Evolutionary conservation across 345 rosid species (phyloP), one percentile per base, ranked within the genome.

Genomic region (Mangifera indica): DNA sequence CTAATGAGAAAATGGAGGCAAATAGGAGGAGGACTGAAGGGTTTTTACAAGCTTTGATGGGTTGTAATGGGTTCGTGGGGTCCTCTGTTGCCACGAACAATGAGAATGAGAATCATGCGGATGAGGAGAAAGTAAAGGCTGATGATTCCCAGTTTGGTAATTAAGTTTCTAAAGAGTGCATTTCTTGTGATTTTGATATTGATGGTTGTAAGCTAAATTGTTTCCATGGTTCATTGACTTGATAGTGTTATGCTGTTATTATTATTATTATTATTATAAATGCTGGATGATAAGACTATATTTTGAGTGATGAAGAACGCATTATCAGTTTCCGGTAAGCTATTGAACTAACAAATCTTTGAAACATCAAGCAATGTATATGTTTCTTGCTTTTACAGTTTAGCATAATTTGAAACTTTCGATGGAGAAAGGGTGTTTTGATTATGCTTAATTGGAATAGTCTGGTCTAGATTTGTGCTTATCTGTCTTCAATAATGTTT

Each of bases 1-100:
- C 92, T 4, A 94, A 92, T 81, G 88, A 84, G 86, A 94, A 94
- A 81, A 92, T 92, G 97, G 92, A 79, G 67, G 92, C 92, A 9
- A 92, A 94, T 74, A 73, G 85, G 82, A 89, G 78, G 77, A 81
- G 97, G 78, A 85, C 87, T 18, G 85, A 84, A 26, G 91, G 84
- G 68, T 87, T 94, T 69, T 67, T 87, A 20, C 21, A 54, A 10
- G 83, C 89, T 74, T 79, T 92, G 72, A 37, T 25, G 8, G 79
- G 67, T 29, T 1, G 62, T 63, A 77, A 70, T 37, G 85, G 80
- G 22, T 85, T 84, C 71, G 70, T 55, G 71, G 76, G 71, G 37
- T 57, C 73, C 8, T 18, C 6, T 5, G 29, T 21, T 72, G 46
- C n/a, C 14, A 25, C 44, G 26, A 74, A 80, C 71, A 74, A 37